Base-by-base conservation (phyloP, 2,329 filamentous ascomycete species). In the Teratosphaeria nubilosa region DNA sequence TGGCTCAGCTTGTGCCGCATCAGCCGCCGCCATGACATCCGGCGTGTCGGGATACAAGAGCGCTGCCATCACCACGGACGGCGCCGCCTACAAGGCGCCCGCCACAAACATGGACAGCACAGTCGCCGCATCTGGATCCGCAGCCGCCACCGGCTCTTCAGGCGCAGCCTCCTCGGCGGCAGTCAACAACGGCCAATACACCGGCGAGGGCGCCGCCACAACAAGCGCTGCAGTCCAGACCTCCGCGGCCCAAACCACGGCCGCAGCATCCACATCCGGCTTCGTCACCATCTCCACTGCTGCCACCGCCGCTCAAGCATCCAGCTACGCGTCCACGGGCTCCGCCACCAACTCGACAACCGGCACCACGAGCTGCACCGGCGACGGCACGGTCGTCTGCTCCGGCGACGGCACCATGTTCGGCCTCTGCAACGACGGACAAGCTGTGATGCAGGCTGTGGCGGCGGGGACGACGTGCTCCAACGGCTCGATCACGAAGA, bases 381-480 rank as follows among this genome's bases (percentile, higher is more conserved):
- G 51, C 25, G 67, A 75, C 41, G 75, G 74, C 56, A 70, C 70
- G 0, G 27, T 73, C 0, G 61, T 69, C 58, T 78, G 76, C 69
- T 75, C 75, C 54, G 72, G 74, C 45, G 45, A 68, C 6, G 56
- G 58, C 16, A 64, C 56, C 5, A 65, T 75, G 56, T 78, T 76
- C 54, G 76, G 75, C 34, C 65, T 78, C 54, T 76, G 74, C 69
- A 72, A 76, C 64, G 66, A 73, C 56, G 76, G 76, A 57, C 60
- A 65, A 3, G 70, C 76, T 4, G 64, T 74, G 25, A 76, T 68
- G 66, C 73, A 75, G 65, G 59, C 65, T 11, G 74, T 78, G 11
- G 75, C 77, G 4, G 63, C 72, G 7, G 77, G 76, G 22, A 79
- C 76, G 1, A 69, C 69, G 0, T 79, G 77, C 66, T 59, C 60